phyloP scores from a whole-genome alignment of 225 moss, liverwort and hornwort species.

The Physcomitrellopsis africana region DNA sequence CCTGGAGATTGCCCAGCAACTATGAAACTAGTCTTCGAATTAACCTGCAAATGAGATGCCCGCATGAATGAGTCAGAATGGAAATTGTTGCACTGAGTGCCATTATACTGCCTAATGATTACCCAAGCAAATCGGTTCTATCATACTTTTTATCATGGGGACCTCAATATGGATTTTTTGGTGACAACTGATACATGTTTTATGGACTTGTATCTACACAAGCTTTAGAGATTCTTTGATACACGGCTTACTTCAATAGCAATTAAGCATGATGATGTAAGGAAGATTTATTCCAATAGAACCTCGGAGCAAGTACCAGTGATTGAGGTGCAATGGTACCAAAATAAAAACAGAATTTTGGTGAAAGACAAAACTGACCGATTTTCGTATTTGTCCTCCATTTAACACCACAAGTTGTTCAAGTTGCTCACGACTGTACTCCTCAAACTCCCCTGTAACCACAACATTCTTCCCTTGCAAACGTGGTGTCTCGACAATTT shows the following conservation, averaged over 20 bases:
- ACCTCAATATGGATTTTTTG: background rate
- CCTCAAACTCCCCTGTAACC: conserved; percentile 72
- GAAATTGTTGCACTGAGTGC: background rate
- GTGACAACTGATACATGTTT: background rate
- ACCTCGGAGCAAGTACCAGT: background rate
- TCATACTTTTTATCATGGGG: background rate
- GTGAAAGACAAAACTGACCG: conserved; percentile 49
- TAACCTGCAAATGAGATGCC: conserved; percentile 57
- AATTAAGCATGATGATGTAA: background rate
- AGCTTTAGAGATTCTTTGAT: background rate
- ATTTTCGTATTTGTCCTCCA: conserved; percentile 70
- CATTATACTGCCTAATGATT: conserved; percentile 6
- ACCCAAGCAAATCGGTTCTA: background rate
- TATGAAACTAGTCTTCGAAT: conserved; percentile 71
- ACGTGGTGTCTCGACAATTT: conserved; percentile 21
- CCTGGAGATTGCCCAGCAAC: conserved; percentile 75
- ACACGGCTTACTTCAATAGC: background rate
- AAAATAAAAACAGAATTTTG: background rate
- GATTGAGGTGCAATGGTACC: conserved; percentile 6
- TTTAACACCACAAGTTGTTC: conserved; percentile 53
- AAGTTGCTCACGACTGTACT: conserved; percentile 57
- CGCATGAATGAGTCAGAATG: conserved; percentile 4
- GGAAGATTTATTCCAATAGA: background rate
- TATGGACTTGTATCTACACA: background rate
- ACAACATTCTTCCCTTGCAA: conserved; percentile 68